These are phyloP conservation scores for Hanseniaspora gamundiae DNA, from an alignment of 1,139 yeast species.

Conservation along the genomic window DNA sequence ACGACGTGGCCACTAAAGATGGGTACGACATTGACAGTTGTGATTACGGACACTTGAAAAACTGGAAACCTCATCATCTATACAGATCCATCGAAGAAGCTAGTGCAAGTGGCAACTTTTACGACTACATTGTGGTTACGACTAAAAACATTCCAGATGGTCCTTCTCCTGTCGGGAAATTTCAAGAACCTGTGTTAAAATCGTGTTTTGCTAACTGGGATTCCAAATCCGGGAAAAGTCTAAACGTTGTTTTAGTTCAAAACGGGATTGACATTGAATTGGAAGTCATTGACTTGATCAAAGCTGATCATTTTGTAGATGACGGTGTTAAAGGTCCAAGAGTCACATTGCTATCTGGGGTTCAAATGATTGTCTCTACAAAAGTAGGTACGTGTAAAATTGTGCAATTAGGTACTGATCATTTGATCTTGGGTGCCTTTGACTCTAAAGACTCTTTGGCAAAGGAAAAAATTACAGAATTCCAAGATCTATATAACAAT, in stretches of 20 bases:
- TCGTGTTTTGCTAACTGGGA: slow-evolving; percentile 19
- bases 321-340: slow-evolving; percentile 17
- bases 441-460: slow-evolving; percentile 19
- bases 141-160: slow-evolving; percentile 47
- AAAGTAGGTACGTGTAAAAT: slow-evolving; percentile 21
- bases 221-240: slow-evolving; percentile 12
- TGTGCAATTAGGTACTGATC: slow-evolving; percentile 27
- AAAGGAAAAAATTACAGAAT: slow-evolving; percentile 27
- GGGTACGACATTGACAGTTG: slow-evolving; percentile 41
- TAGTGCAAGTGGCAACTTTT: slow-evolving; percentile 25
- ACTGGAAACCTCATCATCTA: slow-evolving; percentile 41
- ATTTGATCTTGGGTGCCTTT: slow-evolving; percentile 34
- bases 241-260: slow-evolving; percentile 35
- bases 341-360: slow-evolving; percentile 38
- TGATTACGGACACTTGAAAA: slow-evolving; percentile 36
- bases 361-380: slow-evolving; percentile 33
- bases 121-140: slow-evolving; percentile 39
- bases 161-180: slow-evolving; percentile 30
- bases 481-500: slow-evolving; percentile 31
- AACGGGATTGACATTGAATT: slow-evolving; percentile 42
- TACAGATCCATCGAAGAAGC: slow-evolving; percentile 35
- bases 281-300: slow-evolving; percentile 33
- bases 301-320: slow-evolving; percentile 22
- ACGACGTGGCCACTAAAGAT: slow-evolving; percentile 24
- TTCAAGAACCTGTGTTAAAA: slow-evolving; percentile 36